Evolutionary conservation across 2,329 filamentous ascomycete species (phyloP), one percentile per base, ranked within the genome.

Genomic region (Bipolaris oryzae): DNA sequence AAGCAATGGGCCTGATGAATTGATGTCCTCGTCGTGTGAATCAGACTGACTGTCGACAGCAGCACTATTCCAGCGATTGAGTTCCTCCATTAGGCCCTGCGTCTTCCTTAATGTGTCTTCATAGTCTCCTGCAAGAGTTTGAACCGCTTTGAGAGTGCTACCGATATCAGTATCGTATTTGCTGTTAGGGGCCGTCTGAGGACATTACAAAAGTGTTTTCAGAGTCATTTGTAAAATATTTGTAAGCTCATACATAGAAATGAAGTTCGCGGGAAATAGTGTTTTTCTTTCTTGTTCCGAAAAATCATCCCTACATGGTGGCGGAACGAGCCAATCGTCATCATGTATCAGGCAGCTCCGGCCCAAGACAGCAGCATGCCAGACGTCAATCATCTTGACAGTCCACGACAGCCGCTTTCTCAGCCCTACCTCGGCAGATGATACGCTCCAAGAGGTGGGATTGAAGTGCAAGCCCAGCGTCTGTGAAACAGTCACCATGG

Each of bases 281-380:
- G 45, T 37, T 9, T 38, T 21, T 20, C 45, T 25, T 25, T 47
- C 44, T 13, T 38, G 7, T 23, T 37, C 33, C 20, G 33, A 47
- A 23, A 47, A 47, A 9, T 38, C 45, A 20, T 11, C 23, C 15
- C 6, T 3, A 18, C 13, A 47, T 47, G 45, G 45, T 47, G 33
- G 18, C 3, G 33, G 45, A 13, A 47, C 33, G 16, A 37, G 45
- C 45, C 45, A 47, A 37, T 47, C 15, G 1, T 47, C 45, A 16
- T 38, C 45, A 6, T 47, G 45, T 47, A 47, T 47, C 7, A 47
- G 45, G 33, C 45, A 47, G 20, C 45, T 47, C 13, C 45, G 33
- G 6, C 45, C 45, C 33, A 47, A 37, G 11, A 47, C 45, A 5
- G 45, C 45, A 21, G 45, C 45, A n/a, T 47, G 45, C 45, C 45